Conservation (phyloP, 176 grass and related monocot species). For the Poa pratensis region DNA sequence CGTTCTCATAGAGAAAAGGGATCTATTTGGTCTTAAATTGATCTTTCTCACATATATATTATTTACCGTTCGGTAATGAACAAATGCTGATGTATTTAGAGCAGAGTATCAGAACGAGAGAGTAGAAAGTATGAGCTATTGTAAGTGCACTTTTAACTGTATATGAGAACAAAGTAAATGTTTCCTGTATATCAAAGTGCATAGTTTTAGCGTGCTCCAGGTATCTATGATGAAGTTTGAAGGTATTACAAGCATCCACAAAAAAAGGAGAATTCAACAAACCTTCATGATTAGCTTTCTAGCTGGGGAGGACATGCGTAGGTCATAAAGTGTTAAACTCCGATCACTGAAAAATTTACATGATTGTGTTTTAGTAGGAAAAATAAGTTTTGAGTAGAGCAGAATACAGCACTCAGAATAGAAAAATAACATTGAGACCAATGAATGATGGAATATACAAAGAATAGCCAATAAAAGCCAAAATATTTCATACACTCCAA, state of each 20-base stretch:
- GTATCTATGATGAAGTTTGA: neutral
- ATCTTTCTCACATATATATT: neutral
- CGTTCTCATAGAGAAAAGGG: neutral
- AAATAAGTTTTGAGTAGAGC: neutral
- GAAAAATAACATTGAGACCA: slow-evolving; percentile 16
- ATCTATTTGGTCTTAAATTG: neutral
- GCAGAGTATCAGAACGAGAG: neutral
- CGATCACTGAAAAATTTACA: slow-evolving; percentile 74
- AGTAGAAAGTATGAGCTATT: neutral
- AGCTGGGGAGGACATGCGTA: slow-evolving; percentile 89
- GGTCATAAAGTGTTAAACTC: slow-evolving; percentile 86
- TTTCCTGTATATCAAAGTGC: neutral
- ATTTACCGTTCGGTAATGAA: neutral
- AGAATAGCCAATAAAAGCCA: neutral
- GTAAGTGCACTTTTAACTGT: slow-evolving; percentile 11
- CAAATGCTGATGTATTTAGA: slow-evolving; percentile 23
- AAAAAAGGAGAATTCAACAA: slow-evolving; percentile 39
- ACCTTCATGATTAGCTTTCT: slow-evolving; percentile 97
- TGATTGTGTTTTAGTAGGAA: neutral
- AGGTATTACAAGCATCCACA: slow-evolving; percentile 5
- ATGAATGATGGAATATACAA: neutral
- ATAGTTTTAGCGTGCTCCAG: slow-evolving; percentile 16
- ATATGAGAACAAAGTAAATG: slow-evolving; percentile 24
- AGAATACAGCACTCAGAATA: slow-evolving; percentile 7
- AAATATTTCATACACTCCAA: neutral